These are phyloP conservation scores for Penicillium soppii DNA, from an alignment of 495 filamentous ascomycete genomes.

Conservation along the genomic window DNA sequence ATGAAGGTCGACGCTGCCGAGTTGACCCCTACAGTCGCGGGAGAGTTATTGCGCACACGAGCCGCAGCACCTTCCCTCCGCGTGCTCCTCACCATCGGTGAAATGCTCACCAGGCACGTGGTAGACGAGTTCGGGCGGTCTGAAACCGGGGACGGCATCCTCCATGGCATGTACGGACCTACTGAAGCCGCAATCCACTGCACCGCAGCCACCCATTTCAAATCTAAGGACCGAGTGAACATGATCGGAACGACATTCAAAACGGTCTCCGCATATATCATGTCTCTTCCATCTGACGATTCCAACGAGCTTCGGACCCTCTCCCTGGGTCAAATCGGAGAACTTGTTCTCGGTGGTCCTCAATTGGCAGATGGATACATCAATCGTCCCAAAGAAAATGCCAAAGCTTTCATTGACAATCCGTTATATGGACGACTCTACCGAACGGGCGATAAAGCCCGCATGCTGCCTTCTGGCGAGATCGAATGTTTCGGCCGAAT, in stretches of 20 bases:
- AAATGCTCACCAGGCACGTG: slow-evolving; percentile 76
- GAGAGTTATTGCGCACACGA: slow-evolving; percentile 61
- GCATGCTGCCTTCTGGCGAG: slow-evolving; percentile 60
- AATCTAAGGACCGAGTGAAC: slow-evolving; percentile 47
- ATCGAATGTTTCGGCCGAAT: slow-evolving; percentile 84
- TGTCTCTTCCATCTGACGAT: slow-evolving; percentile 38
- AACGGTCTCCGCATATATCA: slow-evolving; percentile 73
- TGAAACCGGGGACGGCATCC: slow-evolving; percentile 41
- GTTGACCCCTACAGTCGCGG: slow-evolving; percentile 78
- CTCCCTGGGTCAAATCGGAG: slow-evolving; percentile 71
- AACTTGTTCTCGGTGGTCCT: slow-evolving; percentile 74
- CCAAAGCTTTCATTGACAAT: slow-evolving; percentile 60
- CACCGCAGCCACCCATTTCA: slow-evolving; percentile 53
- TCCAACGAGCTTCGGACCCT: slow-evolving; percentile 47
- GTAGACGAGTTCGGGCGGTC: slow-evolving; percentile 68
- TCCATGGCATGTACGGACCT: slow-evolving; percentile 86
- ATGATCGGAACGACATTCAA: slow-evolving; percentile 72
- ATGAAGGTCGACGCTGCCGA: slow-evolving; percentile 78
- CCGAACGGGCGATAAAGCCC: slow-evolving; percentile 80
- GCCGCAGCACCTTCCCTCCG: slow-evolving; percentile 59
- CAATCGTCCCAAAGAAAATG: slow-evolving; percentile 70
- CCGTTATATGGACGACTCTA: slow-evolving; percentile 61
- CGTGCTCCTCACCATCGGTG: slow-evolving; percentile 77
- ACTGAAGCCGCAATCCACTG: slow-evolving; percentile 84
- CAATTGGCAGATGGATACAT: slow-evolving; percentile 80